Conservation (phyloP, 257 asterid species). For the Orobanche coerulescens region DNA sequence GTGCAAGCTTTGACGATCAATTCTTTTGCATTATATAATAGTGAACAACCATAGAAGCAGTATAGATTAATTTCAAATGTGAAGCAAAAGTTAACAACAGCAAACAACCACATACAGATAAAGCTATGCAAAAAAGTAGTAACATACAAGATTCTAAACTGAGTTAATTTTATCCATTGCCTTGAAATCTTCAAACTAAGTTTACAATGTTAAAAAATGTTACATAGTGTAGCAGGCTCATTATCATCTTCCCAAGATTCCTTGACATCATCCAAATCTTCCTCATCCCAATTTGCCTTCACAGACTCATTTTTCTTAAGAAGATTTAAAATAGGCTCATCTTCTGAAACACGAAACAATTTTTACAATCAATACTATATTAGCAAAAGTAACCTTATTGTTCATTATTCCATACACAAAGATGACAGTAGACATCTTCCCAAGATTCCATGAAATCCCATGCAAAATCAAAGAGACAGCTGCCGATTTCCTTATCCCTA, state of each 20-base stretch:
- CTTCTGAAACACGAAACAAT: conserved; percentile 46
- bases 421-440: too few relatives aligned
- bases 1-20: neutral
- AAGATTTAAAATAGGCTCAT: conserved; percentile 53
- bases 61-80: neutral
- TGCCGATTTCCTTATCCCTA: neutral
- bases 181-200: neutral
- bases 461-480: neutral
- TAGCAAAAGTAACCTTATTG: neutral
- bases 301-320: conserved; percentile 39
- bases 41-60: neutral
- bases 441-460: neutral
- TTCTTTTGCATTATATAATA: neutral
- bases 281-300: conserved; percentile 74
- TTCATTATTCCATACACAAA: neutral
- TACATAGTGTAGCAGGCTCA: conserved; percentile 49
- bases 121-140: neutral
- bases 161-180: neutral
- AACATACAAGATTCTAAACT: neutral
- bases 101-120: neutral
- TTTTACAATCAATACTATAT: conserved; percentile 4
- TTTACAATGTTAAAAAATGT: neutral
- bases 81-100: neutral
- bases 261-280: conserved; percentile 73
- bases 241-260: conserved; percentile 99